Evolutionary conservation across 345 rosid species (phyloP).

Genomic region (Limnanthes douglasii): DNA sequence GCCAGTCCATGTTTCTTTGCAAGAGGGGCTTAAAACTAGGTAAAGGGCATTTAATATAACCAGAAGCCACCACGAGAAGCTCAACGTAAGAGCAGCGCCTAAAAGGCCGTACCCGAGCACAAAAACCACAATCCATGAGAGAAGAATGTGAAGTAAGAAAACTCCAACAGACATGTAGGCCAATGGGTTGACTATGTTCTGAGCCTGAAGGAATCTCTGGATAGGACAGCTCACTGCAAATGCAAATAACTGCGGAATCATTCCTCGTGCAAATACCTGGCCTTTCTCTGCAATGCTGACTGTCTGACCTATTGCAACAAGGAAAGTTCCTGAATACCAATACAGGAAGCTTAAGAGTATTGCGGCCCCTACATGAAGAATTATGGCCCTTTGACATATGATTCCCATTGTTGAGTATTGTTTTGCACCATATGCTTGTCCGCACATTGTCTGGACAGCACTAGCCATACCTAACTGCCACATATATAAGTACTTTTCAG

Average conservation of each 20-base stretch:
- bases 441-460: slow-evolving; percentile 92
- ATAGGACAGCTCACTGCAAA: slow-evolving; percentile 70
- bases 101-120: slow-evolving; percentile 47
- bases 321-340: slow-evolving; percentile 48
- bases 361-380: slow-evolving; percentile 65
- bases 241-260: slow-evolving; percentile 75
- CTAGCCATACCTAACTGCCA: slow-evolving; percentile 97
- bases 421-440: slow-evolving; percentile 86
- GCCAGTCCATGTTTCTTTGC: slow-evolving; percentile 80
- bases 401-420: slow-evolving; percentile 67
- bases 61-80: slow-evolving; percentile 81
- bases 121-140: slow-evolving; percentile 42
- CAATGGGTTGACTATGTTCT: slow-evolving; percentile 86
- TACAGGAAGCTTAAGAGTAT: slow-evolving; percentile 50
- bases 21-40: slow-evolving; percentile 47
- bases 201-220: slow-evolving; percentile 93
- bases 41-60: slow-evolving; percentile 33
- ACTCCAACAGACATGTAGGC: slow-evolving; percentile 73
- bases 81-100: slow-evolving; percentile 55
- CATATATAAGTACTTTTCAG: no score
- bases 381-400: slow-evolving; percentile 80
- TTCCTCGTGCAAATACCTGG: slow-evolving; percentile 51
- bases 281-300: slow-evolving; percentile 47
- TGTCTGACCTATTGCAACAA: slow-evolving; percentile 50
- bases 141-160: slow-evolving; percentile 47